A percentile compares a stretch with the other conserved stretches of the same genome.
Evolutionary conservation across 192 early-diverging fungal species (phyloP).

Genomic region (Linnemannia exigua): DNA sequence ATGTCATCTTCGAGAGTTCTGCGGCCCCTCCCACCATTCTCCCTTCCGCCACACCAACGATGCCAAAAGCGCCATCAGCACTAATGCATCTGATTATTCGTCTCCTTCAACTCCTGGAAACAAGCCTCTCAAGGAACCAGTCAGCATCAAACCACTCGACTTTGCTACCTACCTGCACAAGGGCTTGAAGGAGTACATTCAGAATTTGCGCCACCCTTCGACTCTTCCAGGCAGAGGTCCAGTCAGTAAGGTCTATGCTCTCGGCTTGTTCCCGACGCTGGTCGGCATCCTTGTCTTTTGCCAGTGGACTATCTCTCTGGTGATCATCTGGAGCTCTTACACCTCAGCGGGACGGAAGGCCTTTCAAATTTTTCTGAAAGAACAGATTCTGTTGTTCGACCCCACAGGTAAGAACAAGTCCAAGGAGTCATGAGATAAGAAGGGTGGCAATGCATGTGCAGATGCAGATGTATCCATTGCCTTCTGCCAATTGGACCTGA

Average conservation of each 20-base stretch:
- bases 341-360: conserved; percentile 21
- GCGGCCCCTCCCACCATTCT: not conserved
- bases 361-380: conserved; percentile 24
- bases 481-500: not conserved
- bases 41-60: not conserved
- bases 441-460: not conserved
- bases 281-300: conserved; percentile 24
- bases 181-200: not conserved
- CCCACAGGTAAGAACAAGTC: conserved; percentile 19
- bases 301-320: conserved; percentile 11
- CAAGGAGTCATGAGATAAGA: not conserved
- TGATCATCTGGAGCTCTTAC: conserved; percentile 23
- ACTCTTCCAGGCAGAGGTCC: conserved; percentile 24
- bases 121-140: conserved; percentile 19
- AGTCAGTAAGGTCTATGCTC: conserved; percentile 25
- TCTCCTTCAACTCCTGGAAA: not conserved
- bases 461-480: not conserved
- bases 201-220: conserved; percentile 17
- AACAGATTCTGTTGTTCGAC: conserved; percentile 37
- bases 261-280: conserved; percentile 19
- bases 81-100: not conserved
- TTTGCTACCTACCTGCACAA: conserved; percentile 17
- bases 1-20: conserved; percentile 41
- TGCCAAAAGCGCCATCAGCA: not conserved
- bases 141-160: conserved; percentile 22